Conservation (phyloP, 2,329 filamentous ascomycete genomes). For the Aspergillus tubingensis region DNA sequence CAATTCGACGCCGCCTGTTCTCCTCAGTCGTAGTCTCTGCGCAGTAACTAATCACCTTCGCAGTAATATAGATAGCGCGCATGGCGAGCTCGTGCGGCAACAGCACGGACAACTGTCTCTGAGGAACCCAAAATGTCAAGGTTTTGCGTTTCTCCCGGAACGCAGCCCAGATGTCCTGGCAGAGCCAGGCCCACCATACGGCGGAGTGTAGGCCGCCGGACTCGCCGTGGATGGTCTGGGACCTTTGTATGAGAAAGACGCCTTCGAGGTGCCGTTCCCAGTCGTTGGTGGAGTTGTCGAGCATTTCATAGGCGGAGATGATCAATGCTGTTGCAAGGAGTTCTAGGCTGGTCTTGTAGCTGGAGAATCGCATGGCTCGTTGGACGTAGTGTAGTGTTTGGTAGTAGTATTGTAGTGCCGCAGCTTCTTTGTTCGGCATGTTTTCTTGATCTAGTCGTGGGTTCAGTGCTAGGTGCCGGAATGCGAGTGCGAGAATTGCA, state of each 20-base stretch:
- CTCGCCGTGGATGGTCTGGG: constrained; percentile 62
- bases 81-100: background rate
- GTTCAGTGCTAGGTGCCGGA: background rate
- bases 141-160: constrained; percentile 51
- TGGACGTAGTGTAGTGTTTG: constrained; percentile 64
- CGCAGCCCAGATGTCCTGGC: constrained; percentile 66
- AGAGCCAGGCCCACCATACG: constrained; percentile 67
- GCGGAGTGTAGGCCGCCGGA: constrained; percentile 58
- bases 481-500: constrained; percentile 19
- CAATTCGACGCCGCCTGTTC: constrained; percentile 14
- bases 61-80: constrained; percentile 25
- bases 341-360: constrained; percentile 60
- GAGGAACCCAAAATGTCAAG: background rate
- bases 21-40: constrained; percentile 14
- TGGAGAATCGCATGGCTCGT: constrained; percentile 59
- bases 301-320: constrained; percentile 67
- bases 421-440: constrained; percentile 32
- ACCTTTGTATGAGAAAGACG: constrained; percentile 67
- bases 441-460: background rate
- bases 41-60: constrained; percentile 27
- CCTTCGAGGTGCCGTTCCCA: constrained; percentile 67
- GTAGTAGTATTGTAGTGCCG: constrained; percentile 59
- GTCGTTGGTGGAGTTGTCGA: constrained; percentile 56
- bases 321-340: constrained; percentile 61
- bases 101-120: background rate